phyloP scores from a whole-genome alignment of 306 rosid genomes.

The Crataegus laevigata region DNA sequence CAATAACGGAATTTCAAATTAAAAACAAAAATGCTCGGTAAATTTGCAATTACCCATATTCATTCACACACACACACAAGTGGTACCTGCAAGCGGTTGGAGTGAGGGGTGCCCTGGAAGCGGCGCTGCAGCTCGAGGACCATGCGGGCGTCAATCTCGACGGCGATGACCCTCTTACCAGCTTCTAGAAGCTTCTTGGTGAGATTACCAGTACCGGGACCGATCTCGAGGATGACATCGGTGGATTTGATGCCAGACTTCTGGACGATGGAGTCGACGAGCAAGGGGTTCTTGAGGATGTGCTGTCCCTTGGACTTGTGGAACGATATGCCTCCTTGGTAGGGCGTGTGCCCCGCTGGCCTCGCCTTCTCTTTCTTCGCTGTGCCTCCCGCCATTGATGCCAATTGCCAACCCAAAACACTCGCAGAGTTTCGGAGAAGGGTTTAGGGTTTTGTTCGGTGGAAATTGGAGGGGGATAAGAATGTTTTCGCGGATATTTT shows the following conservation, averaged over 20 bases:
- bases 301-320: slow-evolving; percentile 61
- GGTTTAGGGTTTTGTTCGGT: neutral
- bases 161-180: slow-evolving; percentile 72
- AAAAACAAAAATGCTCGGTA: neutral
- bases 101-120: slow-evolving; percentile 64
- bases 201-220: slow-evolving; percentile 59
- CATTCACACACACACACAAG: no score
- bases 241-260: slow-evolving; percentile 51
- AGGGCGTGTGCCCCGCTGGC: slow-evolving; percentile 29
- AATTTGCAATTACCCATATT: no score
- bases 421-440: neutral
- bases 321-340: slow-evolving; percentile 52
- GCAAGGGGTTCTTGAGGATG: slow-evolving; percentile 43
- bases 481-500: no score
- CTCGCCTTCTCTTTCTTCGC: slow-evolving; percentile 38
- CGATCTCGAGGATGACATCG: slow-evolving; percentile 47
- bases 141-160: slow-evolving; percentile 90
- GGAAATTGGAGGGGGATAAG: no score
- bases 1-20: neutral
- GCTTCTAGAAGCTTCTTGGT: slow-evolving; percentile 57
- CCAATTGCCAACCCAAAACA: neutral
- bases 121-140: slow-evolving; percentile 77
- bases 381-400: slow-evolving; percentile 53
- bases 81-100: slow-evolving; percentile 60
- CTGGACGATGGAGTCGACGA: slow-evolving; percentile 46